Conservation (phyloP, 495 filamentous ascomycete genomes). For the Neurospora cerealis region DNA sequence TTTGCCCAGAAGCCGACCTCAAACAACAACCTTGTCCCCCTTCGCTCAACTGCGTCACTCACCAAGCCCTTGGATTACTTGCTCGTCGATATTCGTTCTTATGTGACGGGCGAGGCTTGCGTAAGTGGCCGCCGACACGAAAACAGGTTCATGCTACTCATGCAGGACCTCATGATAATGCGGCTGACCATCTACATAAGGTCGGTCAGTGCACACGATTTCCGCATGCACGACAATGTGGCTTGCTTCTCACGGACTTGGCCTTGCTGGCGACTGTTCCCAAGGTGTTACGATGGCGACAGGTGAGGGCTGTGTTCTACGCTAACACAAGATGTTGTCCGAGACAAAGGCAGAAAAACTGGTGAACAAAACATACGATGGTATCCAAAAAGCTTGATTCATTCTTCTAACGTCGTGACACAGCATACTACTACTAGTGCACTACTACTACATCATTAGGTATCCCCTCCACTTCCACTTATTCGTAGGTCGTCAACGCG, state of each 20-base stretch:
- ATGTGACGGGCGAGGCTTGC: neutral
- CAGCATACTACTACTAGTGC: neutral
- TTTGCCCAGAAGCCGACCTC: neutral
- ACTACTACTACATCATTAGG: neutral
- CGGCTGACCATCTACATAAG: neutral
- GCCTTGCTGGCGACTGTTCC: neutral
- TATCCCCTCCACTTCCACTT: neutral
- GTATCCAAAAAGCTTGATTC: neutral
- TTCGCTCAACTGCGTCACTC: neutral
- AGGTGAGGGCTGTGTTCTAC: neutral
- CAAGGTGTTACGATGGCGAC: neutral
- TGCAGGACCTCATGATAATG: neutral
- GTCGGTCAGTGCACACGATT: neutral
- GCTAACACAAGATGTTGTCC: neutral
- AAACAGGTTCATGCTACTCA: neutral
- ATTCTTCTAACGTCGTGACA: neutral
- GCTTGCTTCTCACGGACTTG: neutral
- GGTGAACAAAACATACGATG: neutral
- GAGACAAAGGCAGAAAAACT: neutral
- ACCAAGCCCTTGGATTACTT: neutral
- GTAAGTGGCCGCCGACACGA: neutral
- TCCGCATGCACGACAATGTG: neutral
- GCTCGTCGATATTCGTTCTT: neutral
- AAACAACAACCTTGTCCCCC: neutral
- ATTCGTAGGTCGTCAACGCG: slow-evolving; percentile 33